phyloP scores from a whole-genome alignment of 441 rosid species.

The Corymbia citriodora region DNA sequence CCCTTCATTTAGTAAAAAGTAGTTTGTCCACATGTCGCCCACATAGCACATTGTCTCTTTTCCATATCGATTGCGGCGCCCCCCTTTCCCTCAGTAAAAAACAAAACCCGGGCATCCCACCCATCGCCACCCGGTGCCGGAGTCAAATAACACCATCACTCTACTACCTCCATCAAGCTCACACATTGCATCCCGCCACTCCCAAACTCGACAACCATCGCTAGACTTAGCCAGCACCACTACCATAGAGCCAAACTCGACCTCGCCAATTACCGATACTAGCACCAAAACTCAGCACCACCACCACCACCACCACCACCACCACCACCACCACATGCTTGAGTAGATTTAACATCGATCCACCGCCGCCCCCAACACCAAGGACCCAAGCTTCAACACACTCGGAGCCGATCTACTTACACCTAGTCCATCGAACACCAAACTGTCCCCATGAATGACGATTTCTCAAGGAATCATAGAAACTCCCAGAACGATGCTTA shows the following conservation, averaged over 20 bases:
- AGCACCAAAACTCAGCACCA: not conserved
- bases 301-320: accelerated
- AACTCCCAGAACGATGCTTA: not conserved
- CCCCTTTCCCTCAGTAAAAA: no score
- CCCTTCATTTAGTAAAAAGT: not conserved
- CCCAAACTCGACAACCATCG: not conserved
- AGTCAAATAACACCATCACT: not conserved
- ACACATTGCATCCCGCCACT: not conserved
- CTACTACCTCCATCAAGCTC: not conserved
- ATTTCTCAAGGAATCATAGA: not conserved
- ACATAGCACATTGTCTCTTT: not conserved
- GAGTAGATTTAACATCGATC: not conserved
- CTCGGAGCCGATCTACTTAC: not conserved
- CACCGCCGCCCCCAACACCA: not conserved
- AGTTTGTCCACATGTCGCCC: not conserved
- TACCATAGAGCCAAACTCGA: no score
- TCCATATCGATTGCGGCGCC: not conserved
- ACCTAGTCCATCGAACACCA: not conserved
- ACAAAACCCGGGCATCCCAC: no score
- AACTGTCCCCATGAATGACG: not conserved
- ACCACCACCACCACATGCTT: accelerated
- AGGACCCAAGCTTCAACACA: not conserved
- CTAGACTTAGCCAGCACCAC: no score
- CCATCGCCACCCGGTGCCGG: no score
- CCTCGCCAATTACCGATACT: no score